Conservation (phyloP, 371 early-diverging fungal genomes). For the Mucor saturninus region DNA sequence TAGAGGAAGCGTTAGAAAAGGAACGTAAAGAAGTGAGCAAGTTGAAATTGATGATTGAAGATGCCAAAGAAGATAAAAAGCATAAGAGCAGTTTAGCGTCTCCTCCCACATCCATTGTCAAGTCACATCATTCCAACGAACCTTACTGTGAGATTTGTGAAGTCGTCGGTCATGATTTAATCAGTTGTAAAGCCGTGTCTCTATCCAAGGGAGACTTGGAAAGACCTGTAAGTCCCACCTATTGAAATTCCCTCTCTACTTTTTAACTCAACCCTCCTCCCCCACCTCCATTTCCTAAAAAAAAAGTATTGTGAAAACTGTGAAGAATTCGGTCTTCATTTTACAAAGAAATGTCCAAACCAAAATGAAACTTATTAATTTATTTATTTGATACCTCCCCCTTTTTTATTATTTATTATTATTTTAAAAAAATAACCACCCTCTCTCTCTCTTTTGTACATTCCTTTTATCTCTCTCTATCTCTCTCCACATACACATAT, state of each 20-base stretch:
- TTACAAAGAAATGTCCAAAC: conserved; percentile 71
- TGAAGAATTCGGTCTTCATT: conserved; percentile 66
- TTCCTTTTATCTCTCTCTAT: neutral
- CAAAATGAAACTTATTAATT: conserved; percentile 63
- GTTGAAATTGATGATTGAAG: conserved; percentile 57
- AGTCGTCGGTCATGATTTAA: conserved; percentile 66
- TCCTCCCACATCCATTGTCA: neutral
- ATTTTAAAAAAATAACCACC: neutral
- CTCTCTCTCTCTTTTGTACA: neutral
- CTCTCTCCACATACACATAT: neutral
- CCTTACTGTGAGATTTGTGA: conserved; percentile 77
- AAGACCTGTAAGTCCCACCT: conserved; percentile 16
- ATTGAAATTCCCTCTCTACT: neutral
- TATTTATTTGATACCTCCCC: neutral
- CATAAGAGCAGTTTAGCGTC: conserved; percentile 1
- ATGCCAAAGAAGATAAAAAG: conserved; percentile 46
- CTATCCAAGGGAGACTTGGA: conserved; percentile 10
- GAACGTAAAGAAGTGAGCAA: conserved; percentile 57
- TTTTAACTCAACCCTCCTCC: neutral
- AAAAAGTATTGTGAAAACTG: conserved; percentile 74
- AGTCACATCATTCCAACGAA: conserved; percentile 5
- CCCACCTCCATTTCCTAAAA: neutral
- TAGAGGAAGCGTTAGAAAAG: conserved; percentile 66
- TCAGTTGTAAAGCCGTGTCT: conserved; percentile 53
- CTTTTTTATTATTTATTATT: neutral